Base-by-base conservation (phyloP, 805 yeast genomes). In the Teunomyces barrocoloradensis region DNA sequence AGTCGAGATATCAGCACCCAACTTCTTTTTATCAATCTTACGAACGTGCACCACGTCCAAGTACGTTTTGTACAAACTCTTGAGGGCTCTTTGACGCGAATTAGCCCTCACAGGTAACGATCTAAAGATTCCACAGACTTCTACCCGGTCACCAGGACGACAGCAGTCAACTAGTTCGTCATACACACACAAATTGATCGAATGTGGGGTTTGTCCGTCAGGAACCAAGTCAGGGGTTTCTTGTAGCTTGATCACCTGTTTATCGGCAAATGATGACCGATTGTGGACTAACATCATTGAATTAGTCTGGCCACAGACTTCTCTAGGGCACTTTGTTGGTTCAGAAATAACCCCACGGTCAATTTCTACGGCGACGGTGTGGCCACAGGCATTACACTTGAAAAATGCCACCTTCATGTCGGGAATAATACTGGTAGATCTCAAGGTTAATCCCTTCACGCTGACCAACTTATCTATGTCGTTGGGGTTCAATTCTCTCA, bases 331-430 rank as follows among this genome's bases (percentile, higher is more conserved):
- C 59, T 82, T 79, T 0, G 89, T 77, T 6, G 99, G 99, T 67
- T 94, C 99, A 49, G 89, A 85, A 52, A 94, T 92, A 10, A 87
- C 83, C 42, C 99, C 99, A 54, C 98, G 77, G 66, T 92, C 98
- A 56, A 92, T 89, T 61, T 89, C 96, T 13, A 91, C 96, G 0
- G 87, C 87, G 39, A 85, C 80, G 0, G 97, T 87, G 67, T 94
- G 98, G 54, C 87, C 92, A 71, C 99, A 94, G 17, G 94, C 96
- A 50, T 82, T 86, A 71, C 99, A 94, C 69, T 84, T 87, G 80
- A 94, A 94, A 60, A 92, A 92, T 0, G 98, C 97, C 42, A 87
- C 89, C 63, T 90, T 91, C 99, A 94, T 94, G 65, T 94, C 99
- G 10, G 99, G 99, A 43, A 94, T 89, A 32, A 94, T 82, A 10